Evolutionary conservation across 108 stramenopile species (phyloP).

Genomic region (Ochromonas danica): DNA sequence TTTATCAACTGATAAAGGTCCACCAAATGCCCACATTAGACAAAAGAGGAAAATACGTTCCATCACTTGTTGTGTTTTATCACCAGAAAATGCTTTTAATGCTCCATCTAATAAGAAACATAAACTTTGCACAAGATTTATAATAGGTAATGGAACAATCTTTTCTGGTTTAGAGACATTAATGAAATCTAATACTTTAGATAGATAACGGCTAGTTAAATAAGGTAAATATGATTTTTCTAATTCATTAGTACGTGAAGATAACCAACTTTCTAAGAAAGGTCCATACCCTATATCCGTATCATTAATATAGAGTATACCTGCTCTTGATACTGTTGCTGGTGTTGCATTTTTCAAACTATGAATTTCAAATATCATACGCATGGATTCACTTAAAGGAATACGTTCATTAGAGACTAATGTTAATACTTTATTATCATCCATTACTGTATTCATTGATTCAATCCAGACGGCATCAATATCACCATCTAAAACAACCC

Average conservation of each 20-base stretch:
- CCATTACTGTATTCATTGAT: conserved; percentile 37
- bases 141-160: conserved; percentile 53
- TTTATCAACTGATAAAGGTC: conserved; percentile 9
- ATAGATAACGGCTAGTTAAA: conserved; percentile 50
- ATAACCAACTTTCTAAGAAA: conserved; percentile 9
- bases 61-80: conserved; percentile 8
- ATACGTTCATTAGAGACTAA: conserved; percentile 34
- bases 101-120: conserved; percentile 33
- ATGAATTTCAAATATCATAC: conserved; percentile 29
- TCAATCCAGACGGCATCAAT: conserved; percentile 39
- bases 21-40: conserved; percentile 38
- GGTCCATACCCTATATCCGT: conserved; percentile 32
- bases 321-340: conserved; percentile 33
- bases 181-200: conserved; percentile 46
- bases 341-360: conserved; percentile 36
- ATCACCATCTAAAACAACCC: conserved; percentile 36
- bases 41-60: conserved; percentile 33
- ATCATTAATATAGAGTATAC: conserved; percentile 34
- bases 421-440: conserved; percentile 36
- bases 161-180: conserved; percentile 41
- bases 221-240: conserved; percentile 37
- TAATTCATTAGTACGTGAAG: not conserved
- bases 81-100: not conserved
- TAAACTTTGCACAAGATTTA: conserved; percentile 49
- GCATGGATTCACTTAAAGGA: conserved; percentile 24